phyloP scores from a whole-genome alignment of 2,329 filamentous ascomycete genomes.

The Hymenoscyphus fructigenus region DNA sequence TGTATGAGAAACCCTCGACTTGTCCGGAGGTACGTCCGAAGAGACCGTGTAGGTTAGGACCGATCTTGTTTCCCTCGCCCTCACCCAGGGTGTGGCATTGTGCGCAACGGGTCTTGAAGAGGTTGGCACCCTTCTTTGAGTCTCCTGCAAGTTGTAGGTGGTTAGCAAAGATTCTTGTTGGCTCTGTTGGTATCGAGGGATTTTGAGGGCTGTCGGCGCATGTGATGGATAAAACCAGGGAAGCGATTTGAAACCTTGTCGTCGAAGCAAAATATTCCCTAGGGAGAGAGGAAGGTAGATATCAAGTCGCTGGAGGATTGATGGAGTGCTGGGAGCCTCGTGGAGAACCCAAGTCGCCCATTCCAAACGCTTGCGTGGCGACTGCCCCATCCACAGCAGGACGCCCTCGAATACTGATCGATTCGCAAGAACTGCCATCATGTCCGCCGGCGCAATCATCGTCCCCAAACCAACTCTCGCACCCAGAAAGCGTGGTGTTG shows the following conservation, averaged over 20 bases:
- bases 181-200: slow-evolving; percentile 4
- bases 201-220: slow-evolving; percentile 17
- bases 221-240: slow-evolving; percentile 13
- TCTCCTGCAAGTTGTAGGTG: slow-evolving; percentile 63
- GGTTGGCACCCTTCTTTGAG: slow-evolving; percentile 91
- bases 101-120: slow-evolving; percentile 98
- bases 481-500: background rate
- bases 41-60: slow-evolving; percentile 93
- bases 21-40: slow-evolving; percentile 94
- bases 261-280: background rate
- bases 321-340: slow-evolving; percentile 13
- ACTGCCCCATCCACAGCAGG: slow-evolving; percentile 8
- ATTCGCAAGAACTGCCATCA: background rate
- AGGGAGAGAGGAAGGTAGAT: slow-evolving; percentile 1
- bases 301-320: slow-evolving; percentile 5
- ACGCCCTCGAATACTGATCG: background rate
- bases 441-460: background rate
- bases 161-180: slow-evolving; percentile 33
- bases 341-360: background rate
- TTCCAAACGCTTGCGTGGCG: slow-evolving; percentile 5
- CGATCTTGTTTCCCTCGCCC: slow-evolving; percentile 95
- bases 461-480: background rate
- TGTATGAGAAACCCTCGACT: slow-evolving; percentile 93
- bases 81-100: slow-evolving; percentile 97
- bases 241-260: background rate